These are phyloP conservation scores for Suillus brevipes DNA, from an alignment of 768 basidiomycete genomes.

Conservation along the genomic window DNA sequence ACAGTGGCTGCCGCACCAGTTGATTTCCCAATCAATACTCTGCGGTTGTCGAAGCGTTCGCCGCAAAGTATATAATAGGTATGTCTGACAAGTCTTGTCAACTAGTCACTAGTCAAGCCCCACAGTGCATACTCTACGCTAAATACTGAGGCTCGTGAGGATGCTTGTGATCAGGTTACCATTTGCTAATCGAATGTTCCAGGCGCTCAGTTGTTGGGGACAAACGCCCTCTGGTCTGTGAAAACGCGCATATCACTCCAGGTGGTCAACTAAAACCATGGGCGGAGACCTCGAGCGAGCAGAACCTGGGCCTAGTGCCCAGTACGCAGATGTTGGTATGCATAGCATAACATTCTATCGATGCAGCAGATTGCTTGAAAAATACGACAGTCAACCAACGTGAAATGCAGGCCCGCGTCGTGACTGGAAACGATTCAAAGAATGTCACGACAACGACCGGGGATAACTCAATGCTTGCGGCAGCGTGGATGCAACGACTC, in stretches of 20 bases:
- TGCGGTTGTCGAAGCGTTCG: not conserved
- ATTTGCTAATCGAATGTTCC: not conserved
- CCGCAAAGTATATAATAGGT: not conserved
- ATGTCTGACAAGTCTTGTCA: not conserved
- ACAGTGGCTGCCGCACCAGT: not conserved
- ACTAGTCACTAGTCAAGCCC: not conserved
- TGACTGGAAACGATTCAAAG: not conserved
- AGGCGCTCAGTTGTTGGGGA: not conserved
- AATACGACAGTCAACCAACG: not conserved
- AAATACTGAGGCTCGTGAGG: not conserved
- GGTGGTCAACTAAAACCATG: not conserved
- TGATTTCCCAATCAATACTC: not conserved
- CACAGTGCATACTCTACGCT: not conserved
- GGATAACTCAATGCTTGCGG: constrained; percentile 21
- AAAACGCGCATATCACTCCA: constrained; percentile 50
- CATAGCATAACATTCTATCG: not conserved
- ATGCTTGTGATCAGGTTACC: too few relatives aligned
- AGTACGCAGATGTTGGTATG: not conserved
- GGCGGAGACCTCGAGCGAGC: not conserved
- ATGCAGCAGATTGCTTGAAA: not conserved
- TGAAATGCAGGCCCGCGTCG: not conserved
- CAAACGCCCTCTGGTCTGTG: constrained; percentile 34
- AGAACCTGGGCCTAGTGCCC: not conserved
- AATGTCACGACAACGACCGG: not conserved
- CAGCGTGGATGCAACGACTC: constrained; percentile 26